phyloP scores from a whole-genome alignment of 2,329 filamentous ascomycete species.

The Colletotrichum orchidophilum region DNA sequence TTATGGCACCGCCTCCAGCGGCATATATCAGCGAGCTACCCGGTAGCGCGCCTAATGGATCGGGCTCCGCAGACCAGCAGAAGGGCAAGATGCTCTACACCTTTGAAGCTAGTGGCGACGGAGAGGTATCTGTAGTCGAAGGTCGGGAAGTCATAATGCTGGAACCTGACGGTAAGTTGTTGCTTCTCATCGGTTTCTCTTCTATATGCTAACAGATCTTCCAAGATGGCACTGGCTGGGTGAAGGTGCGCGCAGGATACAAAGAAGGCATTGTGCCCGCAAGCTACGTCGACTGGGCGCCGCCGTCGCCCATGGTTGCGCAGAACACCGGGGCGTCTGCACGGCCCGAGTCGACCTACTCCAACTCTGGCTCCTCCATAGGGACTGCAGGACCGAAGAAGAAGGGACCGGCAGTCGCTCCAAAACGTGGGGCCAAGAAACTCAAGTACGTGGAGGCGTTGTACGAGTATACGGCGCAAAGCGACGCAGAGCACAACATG shows the following conservation, averaged over 20 bases:
- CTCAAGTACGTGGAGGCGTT: conserved; percentile 91
- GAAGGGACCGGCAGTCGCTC: conserved; percentile 91
- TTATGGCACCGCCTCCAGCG: conserved; percentile 87
- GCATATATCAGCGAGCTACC: conserved; percentile 79
- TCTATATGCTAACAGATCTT: background rate
- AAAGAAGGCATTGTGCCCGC: conserved; percentile 89
- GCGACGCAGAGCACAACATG: conserved; percentile 90
- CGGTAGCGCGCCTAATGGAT: conserved; percentile 58
- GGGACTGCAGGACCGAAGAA: conserved; percentile 69
- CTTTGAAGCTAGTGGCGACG: conserved; percentile 83
- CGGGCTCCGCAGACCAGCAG: conserved; percentile 59
- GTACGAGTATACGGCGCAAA: conserved; percentile 90
- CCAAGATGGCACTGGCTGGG: conserved; percentile 90
- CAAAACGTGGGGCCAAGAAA: conserved; percentile 90
- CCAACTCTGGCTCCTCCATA: conserved; percentile 78
- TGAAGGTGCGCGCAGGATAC: conserved; percentile 79
- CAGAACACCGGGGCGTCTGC: conserved; percentile 56
- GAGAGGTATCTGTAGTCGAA: conserved; percentile 83
- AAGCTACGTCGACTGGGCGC: conserved; percentile 79
- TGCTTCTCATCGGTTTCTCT: background rate
- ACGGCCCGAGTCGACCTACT: conserved; percentile 81
- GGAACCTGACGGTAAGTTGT: conserved; percentile 83
- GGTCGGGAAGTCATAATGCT: conserved; percentile 81
- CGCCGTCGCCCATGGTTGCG: conserved; percentile 53
- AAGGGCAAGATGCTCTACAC: conserved; percentile 89